phyloP scores from a whole-genome alignment of 148 eudicot species.

The Simmondsia chinensis region DNA sequence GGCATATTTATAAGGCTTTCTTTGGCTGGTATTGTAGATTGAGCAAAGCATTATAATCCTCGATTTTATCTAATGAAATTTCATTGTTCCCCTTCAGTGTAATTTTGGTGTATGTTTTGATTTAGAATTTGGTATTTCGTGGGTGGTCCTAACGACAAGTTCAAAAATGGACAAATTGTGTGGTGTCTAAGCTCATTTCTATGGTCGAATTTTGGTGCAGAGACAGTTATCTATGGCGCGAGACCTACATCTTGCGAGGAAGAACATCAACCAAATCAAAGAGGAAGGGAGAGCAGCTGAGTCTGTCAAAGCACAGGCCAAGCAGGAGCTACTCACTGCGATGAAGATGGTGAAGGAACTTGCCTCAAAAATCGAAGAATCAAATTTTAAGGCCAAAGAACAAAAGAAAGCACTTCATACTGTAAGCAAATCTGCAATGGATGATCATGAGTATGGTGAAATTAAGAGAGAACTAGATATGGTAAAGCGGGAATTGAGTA shows the following conservation, averaged over 20 bases:
- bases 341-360: constrained; percentile 48
- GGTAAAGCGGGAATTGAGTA: constrained; percentile 53
- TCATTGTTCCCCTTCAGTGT: too few species aligned
- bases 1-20: too few species aligned
- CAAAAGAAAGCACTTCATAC: constrained; percentile 8
- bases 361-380: constrained; percentile 36
- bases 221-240: constrained; percentile 37
- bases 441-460: constrained; percentile 24
- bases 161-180: too few species aligned
- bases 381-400: constrained; percentile 27
- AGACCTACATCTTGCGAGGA: constrained; percentile 52
- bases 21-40: too few species aligned
- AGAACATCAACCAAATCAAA: constrained; percentile 21
- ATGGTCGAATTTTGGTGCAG: constrained; percentile 14
- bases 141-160: too few species aligned
- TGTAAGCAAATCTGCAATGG: not conserved
- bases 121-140: too few species aligned
- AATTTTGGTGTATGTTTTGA: too few species aligned
- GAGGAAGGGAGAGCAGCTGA: constrained; percentile 36
- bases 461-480: constrained; percentile 42
- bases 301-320: constrained; percentile 33
- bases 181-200: not conserved
- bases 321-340: constrained; percentile 45
- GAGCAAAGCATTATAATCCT: too few species aligned
- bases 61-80: too few species aligned